Base-by-base conservation (phyloP, 1,139 yeast species). In the Citeromyces siamensis region DNA sequence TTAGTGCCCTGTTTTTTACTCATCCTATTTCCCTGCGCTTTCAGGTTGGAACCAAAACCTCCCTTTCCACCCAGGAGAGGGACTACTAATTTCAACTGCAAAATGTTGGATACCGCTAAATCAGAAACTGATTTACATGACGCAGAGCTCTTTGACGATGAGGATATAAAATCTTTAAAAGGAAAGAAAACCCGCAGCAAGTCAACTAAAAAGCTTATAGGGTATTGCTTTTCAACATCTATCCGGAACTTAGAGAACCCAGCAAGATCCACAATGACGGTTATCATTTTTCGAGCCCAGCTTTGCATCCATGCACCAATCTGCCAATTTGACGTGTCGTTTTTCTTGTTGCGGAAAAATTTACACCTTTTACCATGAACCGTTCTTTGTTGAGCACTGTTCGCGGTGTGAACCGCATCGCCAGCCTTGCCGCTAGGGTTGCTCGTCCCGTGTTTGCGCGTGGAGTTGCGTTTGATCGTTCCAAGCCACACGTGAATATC, bases 401-500 rank as follows among this genome's bases (percentile, higher is more conserved):
- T 26, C 31, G 31, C 16, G 12, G 12, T 26, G 31, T 26, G 31
- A 26, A 26, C 8, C 31, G 31, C 31, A 10, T 17, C 4, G 17
- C 31, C 31, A 23, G 28, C 13, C 13, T 23, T 12, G 28, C 28
- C 5, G n/a, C n/a, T n/a, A 26, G 31, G 16, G 17, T 26, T 14
- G 31, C 31, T 26, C 31, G 31, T 26, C 31, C 31, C 4, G 31
- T 26, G 12, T 26, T 26, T 26, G 31, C 31, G 12, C 31, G 31
- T n/a, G 31, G 31, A 13, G 71, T 75, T 38, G 69, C 82, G 34
- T 85, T 84, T 57, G 82, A 79, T 61, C 85, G 96, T 66, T 68
- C 85, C 46, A 86, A 90, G 68, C 98, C 98, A 36, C 98, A 90
- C 59, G 80, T 90, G 50, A 90, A 90, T 65, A 72, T 88, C 52